Percentiles rank a stretch among this genome's conserved stretches.
These are phyloP conservation scores for Solanum hybrid DNA, from an alignment of 305 asterid genomes.

Conservation along the genomic window DNA sequence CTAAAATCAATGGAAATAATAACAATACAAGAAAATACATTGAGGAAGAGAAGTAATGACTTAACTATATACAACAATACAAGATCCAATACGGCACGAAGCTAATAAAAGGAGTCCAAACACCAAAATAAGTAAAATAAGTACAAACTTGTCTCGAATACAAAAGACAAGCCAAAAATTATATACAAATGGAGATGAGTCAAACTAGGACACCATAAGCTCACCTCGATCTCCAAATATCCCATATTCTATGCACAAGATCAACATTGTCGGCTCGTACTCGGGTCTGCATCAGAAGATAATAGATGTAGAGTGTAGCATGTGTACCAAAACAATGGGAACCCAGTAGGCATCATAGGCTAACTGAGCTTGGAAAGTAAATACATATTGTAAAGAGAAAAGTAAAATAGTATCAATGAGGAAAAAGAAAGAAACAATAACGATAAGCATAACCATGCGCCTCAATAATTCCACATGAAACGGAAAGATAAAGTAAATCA, in stretches of 20 bases:
- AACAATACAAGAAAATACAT: too few species aligned
- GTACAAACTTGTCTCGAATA: not conserved
- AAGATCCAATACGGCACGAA: not conserved
- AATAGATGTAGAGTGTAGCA: not conserved
- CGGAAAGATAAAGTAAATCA: not conserved
- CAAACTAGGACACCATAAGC: not conserved
- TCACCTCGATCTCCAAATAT: not conserved
- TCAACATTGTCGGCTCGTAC: not conserved
- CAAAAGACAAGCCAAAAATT: not conserved
- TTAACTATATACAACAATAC: not conserved
- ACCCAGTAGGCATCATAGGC: not conserved
- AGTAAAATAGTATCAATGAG: not conserved
- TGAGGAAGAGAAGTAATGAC: not conserved
- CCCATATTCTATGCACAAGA: not conserved
- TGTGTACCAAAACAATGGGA: not conserved
- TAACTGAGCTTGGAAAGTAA: not conserved
- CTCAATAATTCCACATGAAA: not conserved
- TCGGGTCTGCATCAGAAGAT: not conserved
- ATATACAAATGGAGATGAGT: not conserved
- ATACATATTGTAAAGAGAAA: not conserved
- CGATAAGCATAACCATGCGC: not conserved
- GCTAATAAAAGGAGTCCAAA: not conserved
- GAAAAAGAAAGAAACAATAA: not conserved
- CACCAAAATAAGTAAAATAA: too few species aligned
- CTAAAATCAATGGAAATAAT: too few species aligned